These are phyloP conservation scores for Lathyrus tuberosus DNA, from an alignment of 306 rosid genomes.

Conservation along the genomic window DNA sequence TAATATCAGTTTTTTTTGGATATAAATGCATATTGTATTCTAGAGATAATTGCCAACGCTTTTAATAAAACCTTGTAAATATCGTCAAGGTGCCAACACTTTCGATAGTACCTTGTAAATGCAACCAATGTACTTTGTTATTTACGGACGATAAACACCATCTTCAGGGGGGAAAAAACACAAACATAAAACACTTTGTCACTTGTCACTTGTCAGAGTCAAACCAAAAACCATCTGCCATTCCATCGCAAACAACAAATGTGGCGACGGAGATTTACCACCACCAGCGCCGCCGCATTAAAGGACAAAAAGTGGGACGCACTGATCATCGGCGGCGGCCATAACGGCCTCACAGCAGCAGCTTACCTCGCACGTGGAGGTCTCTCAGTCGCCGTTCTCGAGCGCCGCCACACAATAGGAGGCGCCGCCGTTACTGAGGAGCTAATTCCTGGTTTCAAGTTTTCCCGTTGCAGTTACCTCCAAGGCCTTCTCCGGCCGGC, in stretches of 20 bases:
- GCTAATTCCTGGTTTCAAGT: conserved; percentile 27
- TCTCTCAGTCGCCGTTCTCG: conserved; percentile 71
- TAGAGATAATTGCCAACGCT: too few relatives aligned
- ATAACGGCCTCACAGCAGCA: conserved; percentile 71
- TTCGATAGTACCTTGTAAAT: too few relatives aligned
- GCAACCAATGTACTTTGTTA: too few relatives aligned
- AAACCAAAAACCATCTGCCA: too few relatives aligned
- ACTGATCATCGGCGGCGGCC: conserved; percentile 70
- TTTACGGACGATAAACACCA: too few relatives aligned
- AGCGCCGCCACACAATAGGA: conserved; percentile 48
- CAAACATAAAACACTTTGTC: too few relatives aligned
- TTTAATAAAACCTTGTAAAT: too few relatives aligned
- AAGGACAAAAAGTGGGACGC: conserved; percentile 68
- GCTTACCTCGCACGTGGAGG: conserved; percentile 68
- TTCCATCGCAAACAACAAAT: conserved; percentile 18
- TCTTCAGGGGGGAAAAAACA: too few relatives aligned
- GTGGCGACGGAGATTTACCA: conserved; percentile 58
- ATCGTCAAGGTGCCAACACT: too few relatives aligned
- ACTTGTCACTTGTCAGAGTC: too few relatives aligned
- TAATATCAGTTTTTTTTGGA: too few relatives aligned
- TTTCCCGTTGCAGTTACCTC: conserved; percentile 42
- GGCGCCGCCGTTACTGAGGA: conserved; percentile 41
- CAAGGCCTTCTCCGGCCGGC: conserved; percentile 46
- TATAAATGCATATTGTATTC: too few relatives aligned
- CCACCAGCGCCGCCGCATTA: conserved; percentile 2